A percentile compares a stretch with the other conserved stretches of the same genome.
Evolutionary conservation across 208 protist species (phyloP).

Genomic region (Acanthamoeba polyphaga): DNA sequence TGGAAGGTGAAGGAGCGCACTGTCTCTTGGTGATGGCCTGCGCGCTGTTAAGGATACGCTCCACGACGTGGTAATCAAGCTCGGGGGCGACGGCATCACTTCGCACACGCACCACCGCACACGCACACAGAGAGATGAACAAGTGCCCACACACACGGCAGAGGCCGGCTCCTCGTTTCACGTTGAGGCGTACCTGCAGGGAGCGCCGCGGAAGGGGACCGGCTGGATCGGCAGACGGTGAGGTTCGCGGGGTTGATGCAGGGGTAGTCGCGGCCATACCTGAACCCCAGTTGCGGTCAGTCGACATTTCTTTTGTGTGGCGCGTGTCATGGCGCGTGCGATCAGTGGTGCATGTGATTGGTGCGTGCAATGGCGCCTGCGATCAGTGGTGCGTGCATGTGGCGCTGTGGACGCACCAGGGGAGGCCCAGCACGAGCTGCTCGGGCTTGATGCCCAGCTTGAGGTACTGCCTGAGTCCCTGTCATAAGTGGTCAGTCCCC

Average conservation of each 20-base stretch:
- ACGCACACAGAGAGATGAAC: not conserved
- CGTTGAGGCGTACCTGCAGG: constrained; percentile 24
- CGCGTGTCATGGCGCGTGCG: not conserved
- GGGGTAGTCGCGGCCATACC: constrained; percentile 74
- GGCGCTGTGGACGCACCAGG: not conserved
- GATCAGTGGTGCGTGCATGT: not conserved
- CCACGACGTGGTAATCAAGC: constrained; percentile 29
- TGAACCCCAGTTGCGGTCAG: not conserved
- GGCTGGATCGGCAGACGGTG: constrained; percentile 68
- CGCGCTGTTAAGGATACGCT: not conserved
- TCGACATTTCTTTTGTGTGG: not conserved
- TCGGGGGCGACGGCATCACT: constrained; percentile 57
- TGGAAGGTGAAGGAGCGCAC: not conserved
- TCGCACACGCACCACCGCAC: not conserved
- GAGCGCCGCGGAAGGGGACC: constrained; percentile 68
- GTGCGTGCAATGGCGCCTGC: not conserved
- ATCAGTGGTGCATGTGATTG: not conserved
- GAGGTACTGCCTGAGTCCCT: constrained; percentile 48
- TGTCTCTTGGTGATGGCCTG: constrained; percentile 5
- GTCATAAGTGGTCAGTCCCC: too few relatives aligned
- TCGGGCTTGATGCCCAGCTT: constrained; percentile 50
- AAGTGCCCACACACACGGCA: not conserved
- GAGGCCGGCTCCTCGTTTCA: not conserved
- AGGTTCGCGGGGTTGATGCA: constrained; percentile 53
- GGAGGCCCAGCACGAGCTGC: constrained; percentile 50